Base-by-base conservation (phyloP, 2,329 filamentous ascomycete genomes). In the Xylaria arbuscula region DNA sequence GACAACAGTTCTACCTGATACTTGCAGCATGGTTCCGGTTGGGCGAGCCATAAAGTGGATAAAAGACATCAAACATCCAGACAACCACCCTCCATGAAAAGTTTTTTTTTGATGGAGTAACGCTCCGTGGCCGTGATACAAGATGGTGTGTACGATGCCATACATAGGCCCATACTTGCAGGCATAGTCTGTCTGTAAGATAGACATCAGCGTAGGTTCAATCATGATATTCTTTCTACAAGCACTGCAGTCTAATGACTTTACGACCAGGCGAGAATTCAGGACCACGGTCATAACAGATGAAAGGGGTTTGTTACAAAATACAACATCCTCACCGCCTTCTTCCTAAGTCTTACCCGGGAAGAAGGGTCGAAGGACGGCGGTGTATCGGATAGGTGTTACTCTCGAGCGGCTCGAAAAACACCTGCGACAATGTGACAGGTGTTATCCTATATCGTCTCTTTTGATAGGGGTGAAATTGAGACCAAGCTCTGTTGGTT, bases 11-110 rank as follows among this genome's bases (percentile, higher is more conserved):
- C 10, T 28, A 28, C 51, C 28, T 28, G 22, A 61, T 53, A 34
- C 15, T 22, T 45, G 15, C 47, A 47, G 42, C 17, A 11, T 13
- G 15, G 34, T 19, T 22, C 24, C 45, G 19, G 50, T 51, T 61
- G 15, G 36, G n/a, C 17, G 11, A 38, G 48, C 22, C 40, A 10
- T 32, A 28, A 54, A 15, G 50, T 48, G 40, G 24, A 36, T 15
- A n/a, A 51, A 36, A 17, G 17, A 19, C 28, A 40, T 51, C 22
- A 10, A n/a, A 28, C 32, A 15, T 32, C 17, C 9, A 3, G 28
- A 54, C 19, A n/a, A 45, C 24, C 66, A 17, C n/a, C 38, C 56
- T 59, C 32, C 45, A 45, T 47, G 13, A 24, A 8, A 48, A 13
- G 50, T 24, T n/a, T n/a, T n/a, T n/a, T n/a, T 17, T 28, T 32